Evolutionary conservation across 1,139 yeast species (phyloP), one percentile per base, ranked within the genome.

Genomic region (Blastobotrys illinoisensis): DNA sequence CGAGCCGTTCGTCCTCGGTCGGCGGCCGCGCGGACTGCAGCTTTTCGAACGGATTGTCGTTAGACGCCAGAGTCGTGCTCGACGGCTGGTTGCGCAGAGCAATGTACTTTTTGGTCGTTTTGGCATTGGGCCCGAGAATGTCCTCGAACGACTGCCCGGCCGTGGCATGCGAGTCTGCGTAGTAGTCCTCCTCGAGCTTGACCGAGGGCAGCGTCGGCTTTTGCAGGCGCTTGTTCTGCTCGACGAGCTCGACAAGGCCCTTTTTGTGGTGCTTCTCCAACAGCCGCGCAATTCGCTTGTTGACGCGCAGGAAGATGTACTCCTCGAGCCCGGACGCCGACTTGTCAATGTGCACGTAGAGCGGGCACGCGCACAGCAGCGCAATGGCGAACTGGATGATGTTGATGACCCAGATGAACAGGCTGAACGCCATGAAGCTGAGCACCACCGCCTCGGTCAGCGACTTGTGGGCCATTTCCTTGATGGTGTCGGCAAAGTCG

Each of bases 341-440:
- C 19, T 66, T 59, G 43, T 63, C 64, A 21, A 85, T 67, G 58
- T 76, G 79, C 55, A 76, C 72, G 58, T 76, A 78, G 9, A 86
- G 77, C 1, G 87, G 88, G 4, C 82, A 64, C 49, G 80, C 78
- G 58, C 80, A 74, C 2, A 82, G 46, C 62, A 85, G 64, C 0
- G 90, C 95, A 56, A 81, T 63, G 23, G 79, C 62, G 60, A 88
- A 80, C 64, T 79, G 78, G 56, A 81, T 69, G 57, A 88, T 79
- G 74, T 86, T 86, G 55, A 86, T 71, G 13, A 83, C 75, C 90
- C 91, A 89, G 63, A 89, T 78, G n/a, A 80, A 69, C 62, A 88
- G 79, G 2, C 96, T 87, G 58, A 86, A 77, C 50, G 86, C 75
- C 91, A 88, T 88, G 62, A 87, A 79, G 28, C 89, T 80, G 36